phyloP scores from a whole-genome alignment of 176 grass and related monocot species.

The Alopecurus myosuroides region DNA sequence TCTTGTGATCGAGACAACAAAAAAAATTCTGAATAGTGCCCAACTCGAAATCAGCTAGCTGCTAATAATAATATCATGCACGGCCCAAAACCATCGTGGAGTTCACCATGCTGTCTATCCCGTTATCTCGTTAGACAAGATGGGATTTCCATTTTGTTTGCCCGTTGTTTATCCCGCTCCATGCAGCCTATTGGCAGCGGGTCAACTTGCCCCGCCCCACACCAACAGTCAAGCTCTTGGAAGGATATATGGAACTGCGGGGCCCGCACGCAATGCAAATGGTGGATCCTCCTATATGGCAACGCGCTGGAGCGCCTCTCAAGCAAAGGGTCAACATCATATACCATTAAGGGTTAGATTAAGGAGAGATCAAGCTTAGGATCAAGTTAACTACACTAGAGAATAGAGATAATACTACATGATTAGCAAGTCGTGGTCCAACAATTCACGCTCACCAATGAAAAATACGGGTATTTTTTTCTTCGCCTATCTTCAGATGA shows the following conservation, averaged over 20 bases:
- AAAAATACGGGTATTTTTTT: too few species aligned
- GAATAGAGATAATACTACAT: too few species aligned
- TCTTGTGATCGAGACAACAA: too few species aligned
- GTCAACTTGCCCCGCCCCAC: background rate
- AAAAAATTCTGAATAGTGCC: too few species aligned
- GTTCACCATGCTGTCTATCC: too few species aligned
- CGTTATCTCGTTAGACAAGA: too few species aligned
- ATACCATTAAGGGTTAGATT: background rate
- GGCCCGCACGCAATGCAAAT: background rate
- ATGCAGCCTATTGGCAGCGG: background rate
- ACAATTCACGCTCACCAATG: too few species aligned
- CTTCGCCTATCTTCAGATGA: background rate
- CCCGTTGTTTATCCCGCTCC: background rate
- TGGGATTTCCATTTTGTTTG: too few species aligned
- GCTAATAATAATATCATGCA: too few species aligned
- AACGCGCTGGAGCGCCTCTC: background rate
- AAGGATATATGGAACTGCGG: too few species aligned
- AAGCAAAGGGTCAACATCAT: background rate
- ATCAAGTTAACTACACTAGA: background rate
- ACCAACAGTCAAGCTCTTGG: constrained; percentile 20
- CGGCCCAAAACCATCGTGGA: too few species aligned
- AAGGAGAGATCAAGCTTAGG: background rate
- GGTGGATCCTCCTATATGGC: background rate
- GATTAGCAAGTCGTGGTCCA: background rate
- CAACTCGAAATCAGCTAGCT: too few species aligned